phyloP scores from a whole-genome alignment of 2,329 filamentous ascomycete species.

The Paraconiothyrium sp. region DNA sequence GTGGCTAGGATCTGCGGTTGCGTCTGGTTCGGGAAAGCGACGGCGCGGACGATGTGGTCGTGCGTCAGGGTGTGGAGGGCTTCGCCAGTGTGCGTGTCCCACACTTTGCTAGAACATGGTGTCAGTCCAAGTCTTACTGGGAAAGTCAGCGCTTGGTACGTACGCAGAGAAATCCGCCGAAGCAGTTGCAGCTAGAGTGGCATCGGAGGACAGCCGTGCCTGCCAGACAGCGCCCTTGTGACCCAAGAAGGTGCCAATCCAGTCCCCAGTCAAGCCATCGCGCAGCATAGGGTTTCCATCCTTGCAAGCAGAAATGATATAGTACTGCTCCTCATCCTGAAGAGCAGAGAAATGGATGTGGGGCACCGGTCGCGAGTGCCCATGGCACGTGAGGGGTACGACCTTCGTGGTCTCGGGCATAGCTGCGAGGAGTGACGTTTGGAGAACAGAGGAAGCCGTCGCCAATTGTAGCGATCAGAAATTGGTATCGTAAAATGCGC shows the following conservation, averaged over 20 bases:
- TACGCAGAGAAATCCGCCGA: slow-evolving; percentile 96
- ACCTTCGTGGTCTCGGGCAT: slow-evolving; percentile 64
- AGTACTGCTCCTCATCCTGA: slow-evolving; percentile 84
- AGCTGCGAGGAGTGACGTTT: neutral
- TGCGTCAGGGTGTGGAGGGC: slow-evolving; percentile 87
- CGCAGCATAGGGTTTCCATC: slow-evolving; percentile 99
- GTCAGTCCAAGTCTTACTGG: slow-evolving; percentile 29
- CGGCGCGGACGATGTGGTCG: slow-evolving; percentile 91
- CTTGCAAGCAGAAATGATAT: slow-evolving; percentile 93
- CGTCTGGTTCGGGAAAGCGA: slow-evolving; percentile 81
- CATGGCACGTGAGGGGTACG: slow-evolving; percentile 92
- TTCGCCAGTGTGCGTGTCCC: slow-evolving; percentile 96
- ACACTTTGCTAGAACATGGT: slow-evolving; percentile 75
- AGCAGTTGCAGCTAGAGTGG: slow-evolving; percentile 87
- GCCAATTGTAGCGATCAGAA: neutral
- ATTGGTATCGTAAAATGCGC: neutral
- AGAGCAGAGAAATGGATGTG: slow-evolving; percentile 90
- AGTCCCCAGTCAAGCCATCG: slow-evolving; percentile 84
- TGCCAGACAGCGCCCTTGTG: slow-evolving; percentile 99
- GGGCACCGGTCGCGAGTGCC: slow-evolving; percentile 90
- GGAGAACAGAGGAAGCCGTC: neutral
- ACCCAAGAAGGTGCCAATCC: slow-evolving; percentile 94
- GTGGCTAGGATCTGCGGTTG: slow-evolving; percentile 86
- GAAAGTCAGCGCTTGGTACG: slow-evolving; percentile 43
- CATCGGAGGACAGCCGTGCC: slow-evolving; percentile 87